Evolutionary conservation across 2,329 filamentous ascomycete genomes (phyloP), one percentile per base, ranked within the genome.

Genomic region (Pyrenochaeta sp.): DNA sequence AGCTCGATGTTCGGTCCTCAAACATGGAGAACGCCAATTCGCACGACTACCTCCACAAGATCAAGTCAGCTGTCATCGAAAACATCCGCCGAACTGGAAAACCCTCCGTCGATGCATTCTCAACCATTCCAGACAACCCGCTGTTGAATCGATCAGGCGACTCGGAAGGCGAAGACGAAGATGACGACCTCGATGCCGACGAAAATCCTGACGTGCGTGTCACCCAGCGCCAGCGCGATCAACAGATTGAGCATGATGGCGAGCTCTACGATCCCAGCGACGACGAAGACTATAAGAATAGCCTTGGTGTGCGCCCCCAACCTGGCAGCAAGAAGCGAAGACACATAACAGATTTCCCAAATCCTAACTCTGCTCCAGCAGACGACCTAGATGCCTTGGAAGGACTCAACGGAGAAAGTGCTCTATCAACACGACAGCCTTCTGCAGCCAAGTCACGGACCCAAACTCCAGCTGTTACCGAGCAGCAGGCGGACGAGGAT

Each of bases 211-310:
- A 97, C 65, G 82, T 82, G 41, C 87, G 93, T 18, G 85, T 87
- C 72, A 95, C 90, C 0, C 83, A 94, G 69, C 86, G 89, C 23
- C 83, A 86, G 52, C 91, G 89, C 78, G 93, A 97, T 53, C 86
- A 91, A 69, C 85, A 82, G 35, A 81, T 90, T 18, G 82, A 85
- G 39, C 84, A 89, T 44, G 84, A 89, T 6, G 89, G 88, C 58
- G 93, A 96, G 65, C 83, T 92, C 21, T 66, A 69, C 29, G 69
- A 72, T n/a, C 89, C 91, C 46, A 89, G 94, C 29, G 95, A 89
- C 53, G 90, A 96, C 47, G 93, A 97, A 60, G 90, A 96, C 8
- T 83, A 90, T 71, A 82, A 82, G 28, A 77, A 78, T 28, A 80
- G 81, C 24, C 90, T 94, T 55, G 93, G 91, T 11, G 81, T 91